Evolutionary conservation across 768 basidiomycete species (phyloP), one percentile per base, ranked within the genome.

Genomic region (Tricholoma furcatifolium): DNA sequence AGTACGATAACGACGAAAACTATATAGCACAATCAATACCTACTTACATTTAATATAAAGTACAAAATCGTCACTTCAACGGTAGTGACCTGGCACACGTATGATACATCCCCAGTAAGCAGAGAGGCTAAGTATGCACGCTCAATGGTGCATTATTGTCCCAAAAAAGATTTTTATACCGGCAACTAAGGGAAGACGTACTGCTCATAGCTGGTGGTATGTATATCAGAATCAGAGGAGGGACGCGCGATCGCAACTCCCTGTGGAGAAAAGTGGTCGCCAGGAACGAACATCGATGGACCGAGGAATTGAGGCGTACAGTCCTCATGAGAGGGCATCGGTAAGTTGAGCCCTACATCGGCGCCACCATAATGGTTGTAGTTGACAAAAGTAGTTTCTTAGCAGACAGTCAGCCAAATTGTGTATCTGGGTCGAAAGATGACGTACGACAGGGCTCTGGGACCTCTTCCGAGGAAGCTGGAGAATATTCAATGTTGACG

Each of bases 401-500:
- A 24, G 43, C 27, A 21, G 38, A 38, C 30, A 27, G 43, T 55
- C 42, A 46, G 50, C 4, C 12, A 43, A 32, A 12, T n/a, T 36
- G 21, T 23, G 17, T 27, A 49, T n/a, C 18, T 45, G 27, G 18
- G 4, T 27, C 17, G n/a, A 30, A 31, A 20, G 47, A 47, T 17
- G 43, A 64, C 44, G 55, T 43, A 51, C 55, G 39, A 41, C 55
- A 51, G 41, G 60, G 47, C 38, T 62, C 59, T 39, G 60, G 46
- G 21, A 47, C 51, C 6, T 61, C 62, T 40, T 64, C 60, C 31
- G 62, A 62, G 6, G 62, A 62, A 36, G 55, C 56, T 12, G 60
- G 62, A 23, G 62, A 64, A 46, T 61, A 63, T 43, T 51, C 51
- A 15, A 58, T 44, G 38, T 51, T 54, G 30, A 53, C 41, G 40